Percentiles rank a stretch among this genome's conserved stretches.
These are phyloP conservation scores for Astrocystis sublimbata DNA, from an alignment of 495 filamentous ascomycete species.

Conservation along the genomic window DNA sequence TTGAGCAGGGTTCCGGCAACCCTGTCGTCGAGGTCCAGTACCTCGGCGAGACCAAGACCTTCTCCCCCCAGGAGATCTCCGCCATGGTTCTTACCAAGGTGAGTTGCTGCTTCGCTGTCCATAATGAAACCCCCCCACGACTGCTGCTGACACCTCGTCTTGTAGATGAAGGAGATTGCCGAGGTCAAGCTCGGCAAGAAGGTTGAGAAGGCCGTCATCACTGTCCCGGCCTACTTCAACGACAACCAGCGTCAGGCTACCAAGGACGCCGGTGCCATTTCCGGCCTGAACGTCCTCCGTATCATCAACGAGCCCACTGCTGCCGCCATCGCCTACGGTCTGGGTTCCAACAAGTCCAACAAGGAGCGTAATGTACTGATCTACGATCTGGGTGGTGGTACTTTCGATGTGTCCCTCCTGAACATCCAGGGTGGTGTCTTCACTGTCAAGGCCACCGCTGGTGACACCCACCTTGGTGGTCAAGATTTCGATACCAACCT, in stretches of 20 bases:
- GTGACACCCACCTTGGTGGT: slow-evolving; percentile 98
- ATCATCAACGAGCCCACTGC: slow-evolving; percentile 99
- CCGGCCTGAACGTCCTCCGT: slow-evolving; percentile 96
- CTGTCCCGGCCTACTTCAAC: slow-evolving; percentile 99
- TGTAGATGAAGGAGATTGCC: slow-evolving; percentile 94
- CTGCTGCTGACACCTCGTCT: slow-evolving; percentile 22
- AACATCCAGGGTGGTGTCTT: slow-evolving; percentile 99
- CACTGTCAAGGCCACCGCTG: slow-evolving; percentile 97
- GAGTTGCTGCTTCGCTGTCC: slow-evolving; percentile 26
- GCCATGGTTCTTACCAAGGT: slow-evolving; percentile 93
- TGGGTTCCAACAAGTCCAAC: slow-evolving; percentile 86
- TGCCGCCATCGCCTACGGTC: slow-evolving; percentile 95
- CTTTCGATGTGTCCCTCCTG: slow-evolving; percentile 98
- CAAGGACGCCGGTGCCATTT: slow-evolving; percentile 97
- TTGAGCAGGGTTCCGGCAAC: slow-evolving; percentile 75
- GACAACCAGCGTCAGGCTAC: slow-evolving; percentile 99
- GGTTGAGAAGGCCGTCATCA: slow-evolving; percentile 97
- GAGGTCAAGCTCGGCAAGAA: slow-evolving; percentile 95
- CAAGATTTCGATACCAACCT: slow-evolving; percentile 99
- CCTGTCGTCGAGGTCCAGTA: slow-evolving; percentile 95
- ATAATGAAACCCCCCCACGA: background rate
- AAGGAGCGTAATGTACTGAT: slow-evolving; percentile 99
- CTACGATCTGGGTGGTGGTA: slow-evolving; percentile 99
- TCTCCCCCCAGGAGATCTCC: slow-evolving; percentile 97
- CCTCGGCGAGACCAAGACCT: slow-evolving; percentile 88